Evolutionary conservation across 2,329 filamentous ascomycete genomes (phyloP).

Genomic region (Talaromyces islandicus): DNA sequence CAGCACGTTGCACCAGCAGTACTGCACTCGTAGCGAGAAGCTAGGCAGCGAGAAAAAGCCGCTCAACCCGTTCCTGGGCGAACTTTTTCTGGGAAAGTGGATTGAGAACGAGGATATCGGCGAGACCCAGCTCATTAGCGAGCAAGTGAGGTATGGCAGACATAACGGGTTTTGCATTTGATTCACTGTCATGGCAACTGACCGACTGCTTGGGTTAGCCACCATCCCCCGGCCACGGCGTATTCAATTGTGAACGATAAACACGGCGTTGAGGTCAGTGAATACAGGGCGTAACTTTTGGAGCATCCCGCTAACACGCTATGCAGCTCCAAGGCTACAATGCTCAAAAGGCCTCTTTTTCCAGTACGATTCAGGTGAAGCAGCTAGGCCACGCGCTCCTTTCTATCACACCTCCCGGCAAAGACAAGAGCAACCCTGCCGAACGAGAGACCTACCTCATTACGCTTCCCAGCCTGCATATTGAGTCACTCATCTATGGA

Average conservation of each 20-base stretch:
- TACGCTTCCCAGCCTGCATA: slow-evolving; percentile 83
- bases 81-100: slow-evolving; percentile 91
- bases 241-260: slow-evolving; percentile 87
- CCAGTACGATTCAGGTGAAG: slow-evolving; percentile 88
- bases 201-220: slow-evolving; percentile 40
- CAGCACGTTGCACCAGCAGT: slow-evolving; percentile 84
- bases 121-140: slow-evolving; percentile 78
- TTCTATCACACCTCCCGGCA: slow-evolving; percentile 56
- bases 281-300: background rate
- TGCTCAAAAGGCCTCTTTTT: slow-evolving; percentile 92
- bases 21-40: slow-evolving; percentile 68
- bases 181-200: background rate
- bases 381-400: slow-evolving; percentile 85
- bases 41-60: slow-evolving; percentile 95
- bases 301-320: background rate
- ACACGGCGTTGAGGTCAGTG: slow-evolving; percentile 60
- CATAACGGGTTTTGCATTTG: background rate
- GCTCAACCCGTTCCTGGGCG: slow-evolving; percentile 89
- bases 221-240: slow-evolving; percentile 91
- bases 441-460: slow-evolving; percentile 72
- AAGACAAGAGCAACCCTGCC: slow-evolving; percentile 35
- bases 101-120: slow-evolving; percentile 63
- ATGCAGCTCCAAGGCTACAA: slow-evolving; percentile 70
- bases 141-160: slow-evolving; percentile 68
- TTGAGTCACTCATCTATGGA: slow-evolving; percentile 75